A percentile compares a stretch with the other conserved stretches of the same genome.
These are phyloP conservation scores for Diplocarpon rosae DNA, from an alignment of 2,329 filamentous ascomycete genomes.

Conservation along the genomic window DNA sequence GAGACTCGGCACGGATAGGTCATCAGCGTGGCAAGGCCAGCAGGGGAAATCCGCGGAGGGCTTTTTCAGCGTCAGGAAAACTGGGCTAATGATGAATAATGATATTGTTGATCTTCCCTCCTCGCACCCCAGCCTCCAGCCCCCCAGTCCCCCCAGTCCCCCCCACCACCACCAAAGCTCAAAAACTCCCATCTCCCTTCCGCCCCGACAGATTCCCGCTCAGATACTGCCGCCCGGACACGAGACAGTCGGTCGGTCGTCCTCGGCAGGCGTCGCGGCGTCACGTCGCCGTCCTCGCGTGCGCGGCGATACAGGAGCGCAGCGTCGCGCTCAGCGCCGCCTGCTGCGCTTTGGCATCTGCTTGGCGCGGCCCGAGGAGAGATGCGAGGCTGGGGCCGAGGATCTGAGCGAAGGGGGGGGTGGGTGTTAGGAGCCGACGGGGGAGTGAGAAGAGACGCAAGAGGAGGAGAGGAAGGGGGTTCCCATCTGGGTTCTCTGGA, in stretches of 20 bases:
- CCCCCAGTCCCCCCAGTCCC: background rate
- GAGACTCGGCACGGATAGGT: too few relatives aligned
- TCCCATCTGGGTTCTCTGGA: too few relatives aligned
- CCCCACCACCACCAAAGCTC: background rate
- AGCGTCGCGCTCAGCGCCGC: background rate
- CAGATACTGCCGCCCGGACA: background rate
- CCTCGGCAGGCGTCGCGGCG: background rate
- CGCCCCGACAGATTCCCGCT: background rate
- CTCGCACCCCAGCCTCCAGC: constrained; percentile 4
- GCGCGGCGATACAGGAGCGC: background rate
- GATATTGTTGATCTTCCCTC: constrained; percentile 5
- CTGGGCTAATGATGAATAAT: too few relatives aligned
- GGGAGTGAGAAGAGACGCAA: too few relatives aligned
- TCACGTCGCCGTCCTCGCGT: background rate
- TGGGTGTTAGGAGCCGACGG: background rate
- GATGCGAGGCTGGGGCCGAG: background rate
- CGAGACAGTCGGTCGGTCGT: background rate
- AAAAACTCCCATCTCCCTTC: background rate
- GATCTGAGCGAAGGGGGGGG: background rate
- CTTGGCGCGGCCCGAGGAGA: background rate
- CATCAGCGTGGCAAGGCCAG: too few relatives aligned
- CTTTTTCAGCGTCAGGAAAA: too few relatives aligned
- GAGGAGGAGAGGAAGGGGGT: too few relatives aligned
- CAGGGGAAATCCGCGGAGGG: too few relatives aligned
- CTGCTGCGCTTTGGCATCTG: background rate